phyloP scores from a whole-genome alignment of 164 flowering plant species.

The Aristolochia contorta region DNA sequence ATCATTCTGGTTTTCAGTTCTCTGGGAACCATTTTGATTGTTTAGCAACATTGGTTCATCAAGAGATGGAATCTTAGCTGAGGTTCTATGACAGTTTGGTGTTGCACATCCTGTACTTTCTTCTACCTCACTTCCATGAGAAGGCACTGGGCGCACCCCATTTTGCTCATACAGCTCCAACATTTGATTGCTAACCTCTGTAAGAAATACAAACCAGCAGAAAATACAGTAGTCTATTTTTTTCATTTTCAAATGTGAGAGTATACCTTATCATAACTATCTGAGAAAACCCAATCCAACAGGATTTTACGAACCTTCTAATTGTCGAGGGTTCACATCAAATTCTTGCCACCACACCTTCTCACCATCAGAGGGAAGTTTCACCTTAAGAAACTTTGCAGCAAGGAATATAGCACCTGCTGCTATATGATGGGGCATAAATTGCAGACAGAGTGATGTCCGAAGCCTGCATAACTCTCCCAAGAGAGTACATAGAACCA shows the following conservation, averaged over 20 bases:
- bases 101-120: constrained; percentile 33
- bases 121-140: constrained; percentile 71
- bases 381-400: constrained; percentile 80
- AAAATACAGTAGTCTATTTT: no score
- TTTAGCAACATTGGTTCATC: constrained; percentile 30
- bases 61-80: constrained; percentile 28
- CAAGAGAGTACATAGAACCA: not conserved
- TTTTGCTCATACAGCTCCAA: constrained; percentile 91
- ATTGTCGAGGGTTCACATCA: constrained; percentile 79
- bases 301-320: constrained; percentile 51
- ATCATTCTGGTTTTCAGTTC: constrained; percentile 2
- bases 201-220: constrained; percentile 12
- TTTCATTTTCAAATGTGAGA: not conserved
- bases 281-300: not conserved
- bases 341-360: constrained; percentile 94
- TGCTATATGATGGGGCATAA: constrained; percentile 83
- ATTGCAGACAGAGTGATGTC: constrained; percentile 83
- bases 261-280: not conserved
- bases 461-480: constrained; percentile 50
- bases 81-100: constrained; percentile 20
- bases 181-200: constrained; percentile 98
- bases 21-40: constrained; percentile 14
- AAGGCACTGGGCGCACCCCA: constrained; percentile 15
- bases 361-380: constrained; percentile 79
- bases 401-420: constrained; percentile 91